Conservation (phyloP, 2,329 filamentous ascomycete genomes). For the Aspergillus sp. region DNA sequence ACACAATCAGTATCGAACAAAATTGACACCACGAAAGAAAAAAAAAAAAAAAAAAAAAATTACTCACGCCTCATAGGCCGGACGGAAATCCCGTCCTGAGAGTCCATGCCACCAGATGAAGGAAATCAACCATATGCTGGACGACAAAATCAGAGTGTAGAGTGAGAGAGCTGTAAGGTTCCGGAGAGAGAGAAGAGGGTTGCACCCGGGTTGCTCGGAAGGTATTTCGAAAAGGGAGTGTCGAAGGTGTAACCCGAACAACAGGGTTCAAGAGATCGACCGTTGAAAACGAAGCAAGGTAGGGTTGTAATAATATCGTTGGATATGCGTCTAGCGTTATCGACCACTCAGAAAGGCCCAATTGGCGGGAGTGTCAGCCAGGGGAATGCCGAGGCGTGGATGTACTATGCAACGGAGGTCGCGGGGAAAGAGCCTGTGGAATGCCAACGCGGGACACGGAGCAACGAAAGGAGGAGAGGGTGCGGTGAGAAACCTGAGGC, state of each 20-base stretch:
- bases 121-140: constrained; percentile 35
- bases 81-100: constrained; percentile 57
- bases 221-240: background rate
- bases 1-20: constrained; percentile 20
- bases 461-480: constrained; percentile 15
- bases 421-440: constrained; percentile 29
- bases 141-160: constrained; percentile 6
- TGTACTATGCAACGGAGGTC: constrained; percentile 29
- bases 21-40: constrained; percentile 1
- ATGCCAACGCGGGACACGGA: constrained; percentile 30
- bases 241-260: constrained; percentile 9
- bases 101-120: constrained; percentile 42
- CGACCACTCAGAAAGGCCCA: constrained; percentile 20
- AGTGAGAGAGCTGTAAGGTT: background rate
- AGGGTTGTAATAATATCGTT: background rate
- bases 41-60: background rate
- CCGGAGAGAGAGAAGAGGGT: background rate
- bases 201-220: constrained; percentile 7
- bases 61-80: constrained; percentile 70
- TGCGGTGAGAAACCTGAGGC: constrained; percentile 20
- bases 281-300: constrained; percentile 19
- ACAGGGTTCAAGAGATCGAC: constrained; percentile 9
- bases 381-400: constrained; percentile 32
- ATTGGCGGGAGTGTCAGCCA: constrained; percentile 31
- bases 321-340: constrained; percentile 12